Evolutionary conservation across 176 grass and related monocot species (phyloP).

Genomic region (Phragmites australis): DNA sequence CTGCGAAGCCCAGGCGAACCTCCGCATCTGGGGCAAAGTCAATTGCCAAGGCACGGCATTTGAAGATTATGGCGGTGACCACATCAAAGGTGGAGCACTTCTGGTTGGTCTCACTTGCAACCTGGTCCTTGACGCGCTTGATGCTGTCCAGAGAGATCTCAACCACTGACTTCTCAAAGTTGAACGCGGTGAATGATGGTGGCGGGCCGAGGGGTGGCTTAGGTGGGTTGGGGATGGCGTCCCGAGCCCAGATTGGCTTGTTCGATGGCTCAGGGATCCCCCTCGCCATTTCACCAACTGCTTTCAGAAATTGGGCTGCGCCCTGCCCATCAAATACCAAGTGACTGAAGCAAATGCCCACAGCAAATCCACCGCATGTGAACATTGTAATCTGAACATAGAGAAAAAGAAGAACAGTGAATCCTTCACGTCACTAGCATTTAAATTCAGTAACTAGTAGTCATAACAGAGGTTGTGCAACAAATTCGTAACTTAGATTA

Average conservation of each 20-base stretch:
- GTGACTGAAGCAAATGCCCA: slow-evolving; percentile 69
- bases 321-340: slow-evolving; percentile 64
- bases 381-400: slow-evolving; percentile 63
- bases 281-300: slow-evolving; percentile 61
- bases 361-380: slow-evolving; percentile 59
- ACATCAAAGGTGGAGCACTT: slow-evolving; percentile 77
- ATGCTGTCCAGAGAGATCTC: slow-evolving; percentile 68
- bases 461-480: not conserved
- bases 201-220: slow-evolving; percentile 41
- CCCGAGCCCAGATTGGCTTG: slow-evolving; percentile 59
- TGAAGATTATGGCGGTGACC: slow-evolving; percentile 67
- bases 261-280: slow-evolving; percentile 45
- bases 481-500: not conserved
- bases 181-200: slow-evolving; percentile 46
- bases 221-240: slow-evolving; percentile 66
- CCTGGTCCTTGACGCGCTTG: slow-evolving; percentile 46
- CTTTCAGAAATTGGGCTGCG: slow-evolving; percentile 61
- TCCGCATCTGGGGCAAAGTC: slow-evolving; percentile 27
- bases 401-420: not conserved
- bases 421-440: slow-evolving; percentile 9
- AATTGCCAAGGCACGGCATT: slow-evolving; percentile 53
- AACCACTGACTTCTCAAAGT: slow-evolving; percentile 53
- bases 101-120: slow-evolving; percentile 47
- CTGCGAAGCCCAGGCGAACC: slow-evolving; percentile 51
- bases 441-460: not conserved